Evolutionary conservation across 768 basidiomycete genomes (phyloP).

Genomic region (Fibroporia radiculosa): DNA sequence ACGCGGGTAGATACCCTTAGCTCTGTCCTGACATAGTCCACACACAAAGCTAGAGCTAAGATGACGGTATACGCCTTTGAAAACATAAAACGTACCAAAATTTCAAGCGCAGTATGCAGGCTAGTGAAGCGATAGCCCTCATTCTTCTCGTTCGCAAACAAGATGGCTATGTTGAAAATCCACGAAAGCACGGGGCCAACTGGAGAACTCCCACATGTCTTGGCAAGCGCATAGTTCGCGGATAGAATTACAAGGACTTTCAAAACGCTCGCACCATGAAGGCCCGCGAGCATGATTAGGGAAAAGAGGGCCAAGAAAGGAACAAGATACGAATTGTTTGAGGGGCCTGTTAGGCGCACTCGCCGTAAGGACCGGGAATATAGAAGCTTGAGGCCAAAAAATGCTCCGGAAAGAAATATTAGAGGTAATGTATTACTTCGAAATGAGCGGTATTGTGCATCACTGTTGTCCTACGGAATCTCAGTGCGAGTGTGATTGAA

Average conservation of each 20-base stretch:
- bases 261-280: slow-evolving; percentile 77
- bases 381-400: slow-evolving; percentile 48
- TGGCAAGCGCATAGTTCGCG: slow-evolving; percentile 61
- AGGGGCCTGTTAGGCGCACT: slow-evolving; percentile 19
- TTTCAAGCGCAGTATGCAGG: slow-evolving; percentile 45
- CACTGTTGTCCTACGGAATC: slow-evolving; percentile 74
- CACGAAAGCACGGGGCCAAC: slow-evolving; percentile 55
- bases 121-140: slow-evolving; percentile 64
- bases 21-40: slow-evolving; percentile 40
- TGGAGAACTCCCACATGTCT: slow-evolving; percentile 33
- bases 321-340: slow-evolving; percentile 31
- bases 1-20: slow-evolving; percentile 74
- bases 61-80: not conserved
- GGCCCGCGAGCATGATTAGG: slow-evolving; percentile 50
- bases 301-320: slow-evolving; percentile 59
- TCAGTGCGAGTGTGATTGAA: not conserved
- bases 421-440: slow-evolving; percentile 72
- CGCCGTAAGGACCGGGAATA: slow-evolving; percentile 28
- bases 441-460: slow-evolving; percentile 85
- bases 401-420: slow-evolving; percentile 38
- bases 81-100: slow-evolving; percentile 43
- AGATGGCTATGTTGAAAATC: slow-evolving; percentile 63
- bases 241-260: slow-evolving; percentile 72
- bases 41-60: not conserved
- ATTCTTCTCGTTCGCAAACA: slow-evolving; percentile 72